Base-by-base conservation (phyloP, 192 early-diverging fungal genomes). In the Gigaspora rosea region DNA sequence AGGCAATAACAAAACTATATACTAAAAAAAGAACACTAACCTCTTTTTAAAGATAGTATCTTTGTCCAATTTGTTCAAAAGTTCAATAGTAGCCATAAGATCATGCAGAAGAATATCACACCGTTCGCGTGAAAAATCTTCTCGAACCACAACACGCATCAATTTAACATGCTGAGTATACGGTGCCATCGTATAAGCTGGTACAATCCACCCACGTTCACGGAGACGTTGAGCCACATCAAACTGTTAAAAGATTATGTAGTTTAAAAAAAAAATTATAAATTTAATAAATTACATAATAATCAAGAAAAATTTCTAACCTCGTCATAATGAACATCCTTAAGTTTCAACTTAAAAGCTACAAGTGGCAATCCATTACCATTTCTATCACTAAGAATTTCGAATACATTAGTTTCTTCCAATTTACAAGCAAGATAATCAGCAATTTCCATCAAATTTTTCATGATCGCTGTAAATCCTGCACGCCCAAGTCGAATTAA, bases 161-260 rank as follows among this genome's bases (percentile, higher is more conserved):
- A 92, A 79, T 54, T 90, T 87, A 57, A 86, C 74, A 10, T 75
- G 56, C 64, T 84, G 81, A 0, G 79, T 72, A 58, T 83, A 52
- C 7, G 86, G 87, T 0, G 92, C 88, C 80, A 93, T 84, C n/a
- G 88, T 84, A 77, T 94, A 94, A 61, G 90, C 90, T 69, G 92
- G 92, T 3, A 94, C 89, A 74, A 94, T 91, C 92, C 92, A 94
- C 9, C 91, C 91, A 58, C 87, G 87, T 56, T 89, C 86, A 51
- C 88, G 90, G 47, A 92, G 80, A 71, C 88, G 78, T 36, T 82
- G 83, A 13, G 88, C 83, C 20, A 92, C 71, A 36, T 86, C 85
- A 71, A 86, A 88, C 86, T 92, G 85, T 62, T 27, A 62, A 62
- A 18, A 18, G n/a, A 10, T 18, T 62, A 33, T 33, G 20, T 62